phyloP scores from a whole-genome alignment of 2,329 filamentous ascomycete genomes.

The Bimuria novae-zelandiae region DNA sequence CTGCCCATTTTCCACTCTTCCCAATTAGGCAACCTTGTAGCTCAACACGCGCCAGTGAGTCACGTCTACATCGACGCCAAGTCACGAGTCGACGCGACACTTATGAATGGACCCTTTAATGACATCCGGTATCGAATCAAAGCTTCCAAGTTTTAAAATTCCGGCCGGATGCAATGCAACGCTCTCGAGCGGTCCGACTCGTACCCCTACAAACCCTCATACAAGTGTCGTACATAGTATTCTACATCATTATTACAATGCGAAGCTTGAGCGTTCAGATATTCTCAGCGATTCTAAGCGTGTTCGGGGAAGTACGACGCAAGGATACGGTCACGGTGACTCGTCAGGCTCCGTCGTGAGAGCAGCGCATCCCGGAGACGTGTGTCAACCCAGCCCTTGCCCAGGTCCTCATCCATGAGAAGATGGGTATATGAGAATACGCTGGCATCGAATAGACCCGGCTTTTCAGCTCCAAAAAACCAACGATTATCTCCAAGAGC shows the following conservation, averaged over 20 bases:
- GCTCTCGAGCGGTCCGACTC: background rate
- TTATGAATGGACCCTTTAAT: background rate
- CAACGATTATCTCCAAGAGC: conserved; percentile 62
- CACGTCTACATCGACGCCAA: conserved; percentile 26
- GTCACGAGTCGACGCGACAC: background rate
- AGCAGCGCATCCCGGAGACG: conserved; percentile 62
- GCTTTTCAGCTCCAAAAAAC: conserved; percentile 63
- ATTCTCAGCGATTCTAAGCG: conserved; percentile 1
- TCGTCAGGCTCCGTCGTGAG: conserved; percentile 65
- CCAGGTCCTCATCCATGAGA: conserved; percentile 67
- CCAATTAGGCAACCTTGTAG: conserved; percentile 33
- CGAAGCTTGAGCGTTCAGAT: background rate
- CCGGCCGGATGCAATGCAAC: background rate
- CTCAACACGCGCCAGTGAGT: conserved; percentile 35
- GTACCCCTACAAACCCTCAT: background rate
- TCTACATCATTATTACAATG: background rate
- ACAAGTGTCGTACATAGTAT: background rate
- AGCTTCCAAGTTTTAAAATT: background rate
- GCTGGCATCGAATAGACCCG: conserved; percentile 81
- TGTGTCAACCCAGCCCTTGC: conserved; percentile 64
- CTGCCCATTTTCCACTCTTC: conserved; percentile 17
- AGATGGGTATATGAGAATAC: conserved; percentile 90
- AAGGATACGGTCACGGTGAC: conserved; percentile 65
- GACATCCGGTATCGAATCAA: conserved; percentile 17
- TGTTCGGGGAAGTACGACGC: conserved; percentile 52